These are phyloP conservation scores for Populus hybrid DNA, from an alignment of 441 rosid genomes.

Conservation along the genomic window DNA sequence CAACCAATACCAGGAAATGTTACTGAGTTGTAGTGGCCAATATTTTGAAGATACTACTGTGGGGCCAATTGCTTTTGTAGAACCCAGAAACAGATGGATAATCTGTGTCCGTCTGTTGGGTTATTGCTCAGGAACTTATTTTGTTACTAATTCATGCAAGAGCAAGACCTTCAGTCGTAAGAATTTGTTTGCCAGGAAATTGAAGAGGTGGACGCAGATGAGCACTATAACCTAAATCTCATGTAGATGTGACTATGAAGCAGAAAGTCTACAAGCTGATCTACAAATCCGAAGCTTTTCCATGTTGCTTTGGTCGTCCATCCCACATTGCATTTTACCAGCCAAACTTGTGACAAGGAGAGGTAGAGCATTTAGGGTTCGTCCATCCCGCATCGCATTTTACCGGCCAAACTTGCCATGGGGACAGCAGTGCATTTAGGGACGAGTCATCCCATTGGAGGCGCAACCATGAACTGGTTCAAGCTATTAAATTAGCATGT, in stretches of 20 bases:
- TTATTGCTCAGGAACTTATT: neutral
- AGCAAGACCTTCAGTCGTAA: constrained; percentile 2
- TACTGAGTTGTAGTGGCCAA: neutral
- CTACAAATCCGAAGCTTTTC: constrained; percentile 4
- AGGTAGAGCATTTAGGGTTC: neutral
- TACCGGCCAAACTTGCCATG: constrained; percentile 75
- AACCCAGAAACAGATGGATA: constrained; percentile 30
- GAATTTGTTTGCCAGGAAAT: constrained; percentile 53
- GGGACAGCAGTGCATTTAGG: constrained; percentile 57
- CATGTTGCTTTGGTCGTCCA: neutral
- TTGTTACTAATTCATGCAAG: neutral
- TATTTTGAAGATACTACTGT: neutral
- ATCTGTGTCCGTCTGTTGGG: neutral
- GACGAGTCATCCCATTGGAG: no score
- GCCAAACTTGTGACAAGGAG: constrained; percentile 14
- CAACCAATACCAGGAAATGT: neutral
- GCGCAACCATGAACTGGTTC: neutral
- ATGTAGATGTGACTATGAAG: constrained; percentile 43
- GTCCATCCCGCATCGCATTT: neutral
- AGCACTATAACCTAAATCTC: constrained; percentile 67
- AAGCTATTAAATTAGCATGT: neutral
- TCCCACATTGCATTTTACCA: neutral
- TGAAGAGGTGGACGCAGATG: constrained; percentile 90
- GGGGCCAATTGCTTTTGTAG: constrained; percentile 1
- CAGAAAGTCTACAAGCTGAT: constrained; percentile 27